phyloP scores from a whole-genome alignment of 345 rosid genomes.

The Pistacia integerrima region DNA sequence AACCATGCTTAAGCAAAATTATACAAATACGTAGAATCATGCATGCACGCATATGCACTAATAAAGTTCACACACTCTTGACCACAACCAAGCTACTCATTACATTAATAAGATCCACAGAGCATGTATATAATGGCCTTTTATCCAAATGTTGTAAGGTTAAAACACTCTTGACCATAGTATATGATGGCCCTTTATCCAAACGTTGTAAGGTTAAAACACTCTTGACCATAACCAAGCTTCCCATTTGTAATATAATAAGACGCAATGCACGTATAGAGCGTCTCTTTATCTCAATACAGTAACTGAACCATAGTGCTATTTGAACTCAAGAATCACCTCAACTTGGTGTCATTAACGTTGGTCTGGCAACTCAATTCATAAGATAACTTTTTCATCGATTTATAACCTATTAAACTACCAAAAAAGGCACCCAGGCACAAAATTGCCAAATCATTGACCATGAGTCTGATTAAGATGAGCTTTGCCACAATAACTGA shows the following conservation, averaged over 20 bases:
- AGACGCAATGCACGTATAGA: no score
- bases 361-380: background rate
- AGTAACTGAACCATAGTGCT: background rate
- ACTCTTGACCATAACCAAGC: background rate
- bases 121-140: no score
- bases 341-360: background rate
- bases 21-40: background rate
- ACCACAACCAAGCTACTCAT: background rate
- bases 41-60: background rate
- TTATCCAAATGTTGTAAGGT: no score
- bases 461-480: background rate
- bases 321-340: background rate
- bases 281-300: background rate
- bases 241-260: background rate
- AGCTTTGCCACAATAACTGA: background rate
- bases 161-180: no score
- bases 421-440: background rate
- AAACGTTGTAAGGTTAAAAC: background rate
- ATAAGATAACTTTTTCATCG: background rate
- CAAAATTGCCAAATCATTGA: background rate
- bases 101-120: no score
- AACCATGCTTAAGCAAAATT: slow-evolving; percentile 1
- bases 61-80: no score
- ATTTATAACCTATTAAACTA: background rate
- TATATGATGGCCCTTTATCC: no score